phyloP scores from a whole-genome alignment of 2,329 filamentous ascomycete species.

The Colletotrichum costaricense region DNA sequence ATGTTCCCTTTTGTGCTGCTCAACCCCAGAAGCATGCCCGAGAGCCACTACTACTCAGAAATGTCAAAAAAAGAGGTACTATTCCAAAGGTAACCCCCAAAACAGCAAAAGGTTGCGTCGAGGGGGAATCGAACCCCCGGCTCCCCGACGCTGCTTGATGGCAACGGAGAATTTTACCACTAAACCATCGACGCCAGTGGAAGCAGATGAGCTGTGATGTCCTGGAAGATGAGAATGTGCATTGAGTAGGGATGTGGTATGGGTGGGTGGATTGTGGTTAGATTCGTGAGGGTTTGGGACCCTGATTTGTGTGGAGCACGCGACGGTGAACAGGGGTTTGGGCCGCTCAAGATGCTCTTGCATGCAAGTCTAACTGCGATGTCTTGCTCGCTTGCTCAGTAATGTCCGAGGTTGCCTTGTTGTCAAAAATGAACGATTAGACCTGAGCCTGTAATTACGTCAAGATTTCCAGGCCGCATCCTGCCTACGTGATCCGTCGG shows the following conservation, averaged over 20 bases:
- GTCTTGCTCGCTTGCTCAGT: no score
- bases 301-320: background rate
- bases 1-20: no score
- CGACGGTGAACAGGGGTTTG: background rate
- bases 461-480: no score
- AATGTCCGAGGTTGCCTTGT: no score
- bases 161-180: slow-evolving; percentile 21
- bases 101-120: background rate
- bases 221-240: rapidly evolving
- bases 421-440: no score
- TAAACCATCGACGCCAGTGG: background rate
- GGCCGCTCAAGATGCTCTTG: background rate
- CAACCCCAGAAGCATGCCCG: no score
- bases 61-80: background rate
- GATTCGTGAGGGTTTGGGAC: background rate
- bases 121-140: slow-evolving; percentile 20
- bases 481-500: no score
- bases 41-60: background rate
- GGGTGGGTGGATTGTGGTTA: background rate
- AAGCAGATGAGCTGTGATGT: background rate
- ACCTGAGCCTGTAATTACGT: no score
- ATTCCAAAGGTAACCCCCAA: background rate
- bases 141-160: slow-evolving; percentile 14
- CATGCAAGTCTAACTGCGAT: no score
- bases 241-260: rapidly evolving